Base-by-base conservation (phyloP, 2,329 filamentous ascomycete species). In the Aspergillus fijiensis region DNA sequence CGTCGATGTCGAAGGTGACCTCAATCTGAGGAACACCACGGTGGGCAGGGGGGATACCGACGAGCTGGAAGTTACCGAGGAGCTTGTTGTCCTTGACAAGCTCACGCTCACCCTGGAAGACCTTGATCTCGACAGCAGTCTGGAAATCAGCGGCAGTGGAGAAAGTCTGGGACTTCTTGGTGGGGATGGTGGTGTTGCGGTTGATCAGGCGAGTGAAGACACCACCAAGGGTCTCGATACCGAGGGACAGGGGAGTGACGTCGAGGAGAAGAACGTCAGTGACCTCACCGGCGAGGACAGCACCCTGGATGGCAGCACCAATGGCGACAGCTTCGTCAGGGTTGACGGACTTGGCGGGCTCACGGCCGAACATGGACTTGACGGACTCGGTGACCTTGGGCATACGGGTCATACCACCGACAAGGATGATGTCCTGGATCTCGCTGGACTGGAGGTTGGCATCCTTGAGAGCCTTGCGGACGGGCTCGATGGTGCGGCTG, bases 351-450 rank as follows among this genome's bases (percentile, higher is more conserved):
- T 97, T 98, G 80, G 93, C 91, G 66, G 94, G 92, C 59, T 97
- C 94, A 76, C 93, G 93, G 68, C 93, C 93, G 79, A 98, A 98
- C 78, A 97, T 93, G 83, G 83, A 87, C 89, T 96, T 96, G 79
- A 97, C 93, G 49, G 92, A 95, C 83, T 97, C 92, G 65, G 87
- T 85, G 69, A 98, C 94, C 89, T 97, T 97, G 78, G 94, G 94
- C 93, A 98, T 98, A 84, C 94, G 94, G 72, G 94, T 97, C 93
- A 97, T 97, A 82, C 94, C 94, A 88, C 94, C 94, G 58, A 98
- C 94, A 49, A 98, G 89, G 78, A 98, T 96, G 70, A 98, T 91
- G 77, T 98, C 94, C 81, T 97, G 91, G 76, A 98, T 96, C 64
- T 97, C 93, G 83, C 92, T 96, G 70, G 93, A 87, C 79, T 91